Evolutionary conservation across 1,139 yeast species (phyloP).

Genomic region (Arxiozyma slooffiae): DNA sequence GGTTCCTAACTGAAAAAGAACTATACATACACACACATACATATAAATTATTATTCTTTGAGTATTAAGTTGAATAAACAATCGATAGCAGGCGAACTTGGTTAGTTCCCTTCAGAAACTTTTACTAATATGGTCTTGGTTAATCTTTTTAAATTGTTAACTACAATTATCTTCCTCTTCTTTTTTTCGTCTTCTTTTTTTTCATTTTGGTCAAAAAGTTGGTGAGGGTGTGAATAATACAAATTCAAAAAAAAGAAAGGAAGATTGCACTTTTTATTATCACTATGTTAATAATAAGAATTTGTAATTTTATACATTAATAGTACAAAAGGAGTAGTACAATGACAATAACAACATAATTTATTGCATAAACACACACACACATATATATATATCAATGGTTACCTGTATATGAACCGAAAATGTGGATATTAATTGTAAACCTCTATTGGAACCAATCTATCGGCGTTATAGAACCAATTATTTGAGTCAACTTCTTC

Average conservation of each 20-base stretch:
- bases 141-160: neutral
- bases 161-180: neutral
- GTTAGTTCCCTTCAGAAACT: neutral
- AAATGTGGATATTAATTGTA: slow-evolving; percentile 45
- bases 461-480: slow-evolving; percentile 92
- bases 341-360: no score
- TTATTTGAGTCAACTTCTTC: slow-evolving; percentile 82
- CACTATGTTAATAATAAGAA: no score
- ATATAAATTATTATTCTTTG: no score
- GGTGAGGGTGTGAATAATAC: neutral
- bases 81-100: no score
- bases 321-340: no score
- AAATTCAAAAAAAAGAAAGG: no score
- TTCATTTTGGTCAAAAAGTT: neutral
- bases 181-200: no score
- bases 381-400: neutral
- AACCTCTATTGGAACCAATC: no score
- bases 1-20: neutral
- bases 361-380: no score
- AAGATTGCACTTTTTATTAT: no score
- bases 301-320: no score
- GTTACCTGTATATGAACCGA: neutral
- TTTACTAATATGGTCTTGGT: no score
- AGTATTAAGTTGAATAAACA: neutral
- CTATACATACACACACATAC: neutral